A percentile compares a stretch with the other conserved stretches of the same genome.
Evolutionary conservation across 2,329 filamentous ascomycete genomes (phyloP).

Genomic region (Stachybotrys elegans): DNA sequence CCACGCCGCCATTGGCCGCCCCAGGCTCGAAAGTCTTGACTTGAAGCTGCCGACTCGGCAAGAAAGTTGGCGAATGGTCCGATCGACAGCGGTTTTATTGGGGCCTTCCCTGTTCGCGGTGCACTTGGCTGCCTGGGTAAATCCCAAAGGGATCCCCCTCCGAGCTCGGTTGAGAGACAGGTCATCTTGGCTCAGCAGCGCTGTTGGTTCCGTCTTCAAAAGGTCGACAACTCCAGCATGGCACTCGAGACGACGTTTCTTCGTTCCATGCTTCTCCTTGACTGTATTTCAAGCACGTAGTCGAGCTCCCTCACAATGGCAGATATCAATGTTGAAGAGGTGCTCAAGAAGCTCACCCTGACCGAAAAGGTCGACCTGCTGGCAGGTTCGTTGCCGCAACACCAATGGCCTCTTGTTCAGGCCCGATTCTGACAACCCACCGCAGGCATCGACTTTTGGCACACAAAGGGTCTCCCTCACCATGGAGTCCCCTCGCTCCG

Average conservation of each 20-base stretch:
- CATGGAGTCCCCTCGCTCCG: constrained; percentile 60
- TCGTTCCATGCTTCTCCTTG: neutral
- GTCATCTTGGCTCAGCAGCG: neutral
- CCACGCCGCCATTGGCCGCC: neutral
- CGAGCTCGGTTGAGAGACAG: neutral
- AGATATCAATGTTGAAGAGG: constrained; percentile 48
- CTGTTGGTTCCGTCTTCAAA: too few species aligned
- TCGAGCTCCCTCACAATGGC: constrained; percentile 37
- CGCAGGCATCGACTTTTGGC: constrained; percentile 63
- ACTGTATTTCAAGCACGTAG: neutral
- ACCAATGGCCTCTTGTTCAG: neutral
- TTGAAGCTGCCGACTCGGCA: too few species aligned
- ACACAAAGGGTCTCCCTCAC: constrained; percentile 55
- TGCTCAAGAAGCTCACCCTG: constrained; percentile 48
- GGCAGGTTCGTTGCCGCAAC: constrained; percentile 30
- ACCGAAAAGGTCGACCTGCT: constrained; percentile 50
- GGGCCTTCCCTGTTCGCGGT: neutral
- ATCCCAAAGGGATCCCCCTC: neutral
- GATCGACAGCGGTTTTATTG: neutral
- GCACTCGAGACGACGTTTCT: too few species aligned
- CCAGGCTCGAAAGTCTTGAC: neutral
- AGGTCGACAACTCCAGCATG: too few species aligned
- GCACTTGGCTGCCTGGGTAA: neutral
- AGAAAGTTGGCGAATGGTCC: neutral
- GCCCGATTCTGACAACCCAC: neutral